These are phyloP conservation scores for Ceratobasidium sp. DNA, from an alignment of 1,284 basidiomycete genomes.

Conservation along the genomic window DNA sequence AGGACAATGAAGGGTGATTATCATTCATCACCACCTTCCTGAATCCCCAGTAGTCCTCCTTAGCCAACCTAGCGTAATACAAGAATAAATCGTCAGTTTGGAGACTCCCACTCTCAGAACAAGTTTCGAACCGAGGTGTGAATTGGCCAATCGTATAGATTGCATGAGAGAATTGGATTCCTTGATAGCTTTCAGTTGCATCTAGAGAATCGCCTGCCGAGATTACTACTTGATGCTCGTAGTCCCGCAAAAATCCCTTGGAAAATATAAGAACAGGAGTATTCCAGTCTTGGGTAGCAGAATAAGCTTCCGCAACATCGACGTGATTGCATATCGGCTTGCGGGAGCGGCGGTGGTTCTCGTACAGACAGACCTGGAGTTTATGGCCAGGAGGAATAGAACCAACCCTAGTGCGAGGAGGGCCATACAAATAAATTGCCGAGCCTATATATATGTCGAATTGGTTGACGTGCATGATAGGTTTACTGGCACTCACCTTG, in stretches of 20 bases:
- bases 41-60: conserved; percentile 2
- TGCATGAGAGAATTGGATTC: conserved; percentile 11
- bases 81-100: no score
- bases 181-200: background rate
- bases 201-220: conserved; percentile 2
- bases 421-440: conserved; percentile 11
- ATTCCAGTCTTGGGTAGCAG: background rate
- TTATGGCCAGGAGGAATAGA: background rate
- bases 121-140: background rate
- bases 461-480: background rate
- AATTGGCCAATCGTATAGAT: background rate
- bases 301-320: background rate
- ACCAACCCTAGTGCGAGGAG: background rate
- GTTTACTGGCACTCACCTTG: conserved; percentile 14
- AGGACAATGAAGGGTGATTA: conserved; percentile 5
- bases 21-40: conserved; percentile 2
- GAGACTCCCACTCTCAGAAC: no score
- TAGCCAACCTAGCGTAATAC: no score
- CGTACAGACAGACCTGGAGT: conserved; percentile 7
- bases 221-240: background rate
- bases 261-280: conserved; percentile 7
- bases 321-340: background rate
- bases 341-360: background rate
- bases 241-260: background rate
- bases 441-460: background rate